Base-by-base conservation (phyloP, 768 basidiomycete genomes). In the Naganishia vaughanmartiniae region DNA sequence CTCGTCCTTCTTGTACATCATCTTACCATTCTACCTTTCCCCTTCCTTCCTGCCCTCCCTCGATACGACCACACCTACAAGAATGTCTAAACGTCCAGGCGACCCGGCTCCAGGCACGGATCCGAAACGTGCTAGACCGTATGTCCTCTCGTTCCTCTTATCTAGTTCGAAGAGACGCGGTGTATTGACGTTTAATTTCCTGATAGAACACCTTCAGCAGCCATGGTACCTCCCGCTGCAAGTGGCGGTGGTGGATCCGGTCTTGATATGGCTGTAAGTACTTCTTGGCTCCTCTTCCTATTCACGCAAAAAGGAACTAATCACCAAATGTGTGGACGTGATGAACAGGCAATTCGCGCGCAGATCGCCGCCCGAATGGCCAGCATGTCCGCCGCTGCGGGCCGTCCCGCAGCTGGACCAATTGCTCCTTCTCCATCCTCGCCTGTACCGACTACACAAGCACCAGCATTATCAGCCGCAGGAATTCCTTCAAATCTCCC, bases 401-500 rank as follows among this genome's bases (percentile, higher is more conserved):
- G 10, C 21, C 42, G 42, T 15, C 26, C 77, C 10, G 65, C 80
- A 9, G 72, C 80, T 11, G 66, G 73, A 39, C 70, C 72, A 33
- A 70, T 54, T 31, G 48, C 70, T 69, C 74, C 60, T 72, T 73
- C 55, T 42, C 81, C 86, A 21, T 77, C 83, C 45, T 82, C 80
- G 0, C 83, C 85, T 1, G 78, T 80, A 7, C 82, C 84, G 0
- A 80, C 83, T 24, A 83, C 85, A 28, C 74, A 84, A 21, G 76
- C 83, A 0, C 76, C 79, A n/a, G 65, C 79, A 21, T 80, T 83
- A 45, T 78, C 84, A 21, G 82, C 83, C 4, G 82, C 87, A n/a
- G 83, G 87, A 4, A 83, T 84, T 2, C 79, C 85, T 70, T 78
- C 84, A 21, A 77, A 82, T 1, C 74, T 81, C 2, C 81, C 83